Conservation (phyloP, 2,329 filamentous ascomycete genomes). For the Hymenoscyphus repandus region DNA sequence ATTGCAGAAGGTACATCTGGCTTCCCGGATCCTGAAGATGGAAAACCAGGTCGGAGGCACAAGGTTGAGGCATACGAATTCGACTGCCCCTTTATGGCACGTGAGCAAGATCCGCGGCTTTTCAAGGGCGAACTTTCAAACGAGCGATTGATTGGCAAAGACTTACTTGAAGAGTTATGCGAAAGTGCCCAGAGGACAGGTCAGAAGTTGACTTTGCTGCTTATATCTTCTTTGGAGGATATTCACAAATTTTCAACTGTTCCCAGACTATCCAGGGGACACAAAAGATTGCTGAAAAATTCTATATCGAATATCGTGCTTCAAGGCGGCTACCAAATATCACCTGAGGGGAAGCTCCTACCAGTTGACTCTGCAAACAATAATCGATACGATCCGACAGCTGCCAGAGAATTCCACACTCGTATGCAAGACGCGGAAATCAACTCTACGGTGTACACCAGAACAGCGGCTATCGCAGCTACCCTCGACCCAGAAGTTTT, state of each 20-base stretch:
- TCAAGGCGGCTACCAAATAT: slow-evolving; percentile 14
- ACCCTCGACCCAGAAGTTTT: slow-evolving; percentile 10
- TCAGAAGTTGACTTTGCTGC: slow-evolving; percentile 23
- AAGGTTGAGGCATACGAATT: slow-evolving; percentile 19
- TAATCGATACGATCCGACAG: slow-evolving; percentile 17
- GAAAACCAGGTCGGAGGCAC: slow-evolving; percentile 9
- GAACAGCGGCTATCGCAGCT: slow-evolving; percentile 20
- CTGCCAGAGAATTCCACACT: slow-evolving; percentile 18
- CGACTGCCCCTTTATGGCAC: slow-evolving; percentile 20
- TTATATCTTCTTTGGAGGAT: slow-evolving; percentile 26
- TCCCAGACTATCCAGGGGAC: slow-evolving; percentile 10
- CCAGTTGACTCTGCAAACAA: slow-evolving; percentile 20
- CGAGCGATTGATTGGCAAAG: slow-evolving; percentile 8
- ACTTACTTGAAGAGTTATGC: slow-evolving; percentile 15
- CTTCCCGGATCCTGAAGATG: not conserved
- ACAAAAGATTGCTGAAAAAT: not conserved
- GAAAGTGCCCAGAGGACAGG: slow-evolving; percentile 9
- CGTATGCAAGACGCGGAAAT: slow-evolving; percentile 16
- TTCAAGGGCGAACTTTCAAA: not conserved
- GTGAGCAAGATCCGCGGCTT: not conserved
- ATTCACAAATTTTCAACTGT: slow-evolving; percentile 23
- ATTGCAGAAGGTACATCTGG: slow-evolving; percentile 19
- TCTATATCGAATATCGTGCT: slow-evolving; percentile 13
- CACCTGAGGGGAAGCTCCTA: not conserved
- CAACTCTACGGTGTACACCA: slow-evolving; percentile 24